Base-by-base conservation (phyloP, 106 monocot species). In the Platanthera guangdongensis region DNA sequence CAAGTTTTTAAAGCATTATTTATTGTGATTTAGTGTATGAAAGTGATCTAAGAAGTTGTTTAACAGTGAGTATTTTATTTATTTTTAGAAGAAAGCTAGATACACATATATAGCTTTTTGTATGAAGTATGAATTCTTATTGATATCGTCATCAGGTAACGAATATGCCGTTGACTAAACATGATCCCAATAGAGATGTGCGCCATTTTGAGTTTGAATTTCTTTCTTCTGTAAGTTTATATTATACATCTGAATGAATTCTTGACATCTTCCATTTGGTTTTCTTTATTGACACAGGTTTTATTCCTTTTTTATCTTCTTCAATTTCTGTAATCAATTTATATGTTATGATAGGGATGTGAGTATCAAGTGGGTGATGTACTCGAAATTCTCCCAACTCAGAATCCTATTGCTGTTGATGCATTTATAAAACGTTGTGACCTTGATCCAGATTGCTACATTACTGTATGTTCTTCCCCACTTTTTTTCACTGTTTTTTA, bases 361-460 rank as follows among this genome's bases (percentile, higher is more conserved):
- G 78, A 84, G n/a, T 96, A 93, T 85, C 78, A 93, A 64, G 78
- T 90, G n/a, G 96, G 96, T 71, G 96, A 96, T 82, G 84, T 89
- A 73, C 87, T 91, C 46, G 96, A 96, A 77, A 84, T 96, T 86
- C 93, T 96, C 16, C 96, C 96, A 49, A 68, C 83, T 78, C 96
- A 97, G 69, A 78, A 93, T 86, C 86, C 87, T 8, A 48, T 52
- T 54, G 75, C 76, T 59, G 83, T 97, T 73, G 96, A 97, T 83
- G 76, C 85, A 62, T 97, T 97, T 57, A 89, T 97, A 74, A 75
- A 77, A 73, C 90, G 91, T 14, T 90, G 91, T 72, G 89, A 91
- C 57, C 84, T 97, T 68, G 86, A 97, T 54, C 91, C 96, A 63
- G 80, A 91, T 54, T 78, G 81, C 75, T 93, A 89, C 81, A 86